Percentiles rank a stretch among this genome's conserved stretches.
Conservation (phyloP, 306 rosid species). For the Gleditsia sinensis region DNA sequence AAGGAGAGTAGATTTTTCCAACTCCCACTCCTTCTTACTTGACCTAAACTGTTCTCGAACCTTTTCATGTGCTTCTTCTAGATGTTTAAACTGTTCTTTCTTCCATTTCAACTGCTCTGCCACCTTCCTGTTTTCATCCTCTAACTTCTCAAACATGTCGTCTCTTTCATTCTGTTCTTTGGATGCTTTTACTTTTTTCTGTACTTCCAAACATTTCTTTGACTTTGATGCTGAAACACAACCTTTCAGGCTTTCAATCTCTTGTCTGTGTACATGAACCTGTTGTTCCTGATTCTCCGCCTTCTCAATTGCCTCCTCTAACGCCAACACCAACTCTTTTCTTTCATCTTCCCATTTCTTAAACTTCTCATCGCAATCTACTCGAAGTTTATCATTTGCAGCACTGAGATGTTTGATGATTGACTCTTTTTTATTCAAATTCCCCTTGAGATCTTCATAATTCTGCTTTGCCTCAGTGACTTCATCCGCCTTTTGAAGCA, state of each 20-base stretch:
- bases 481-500: conserved; percentile 53
- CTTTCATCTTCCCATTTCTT: conserved; percentile 51
- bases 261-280: conserved; percentile 40
- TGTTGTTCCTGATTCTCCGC: conserved; percentile 48
- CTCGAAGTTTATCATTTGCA: conserved; percentile 56
- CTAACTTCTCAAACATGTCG: conserved; percentile 34
- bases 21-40: conserved; percentile 58
- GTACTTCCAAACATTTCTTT: conserved; percentile 45
- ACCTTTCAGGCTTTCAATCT: conserved; percentile 54
- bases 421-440: conserved; percentile 49
- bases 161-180: conserved; percentile 48
- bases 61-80: conserved; percentile 61
- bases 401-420: conserved; percentile 48
- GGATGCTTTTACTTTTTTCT: conserved; percentile 36
- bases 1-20: conserved; percentile 52
- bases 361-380: conserved; percentile 45
- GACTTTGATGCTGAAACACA: conserved; percentile 43
- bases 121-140: conserved; percentile 48
- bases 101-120: conserved; percentile 71
- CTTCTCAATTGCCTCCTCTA: conserved; percentile 58
- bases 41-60: conserved; percentile 48
- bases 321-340: conserved; percentile 37
- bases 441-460: conserved; percentile 42
- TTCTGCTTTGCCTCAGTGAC: conserved; percentile 32
- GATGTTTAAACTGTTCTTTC: conserved; percentile 61